These are phyloP conservation scores for Mycena polygramma DNA, from an alignment of 768 basidiomycete species.

Conservation along the genomic window DNA sequence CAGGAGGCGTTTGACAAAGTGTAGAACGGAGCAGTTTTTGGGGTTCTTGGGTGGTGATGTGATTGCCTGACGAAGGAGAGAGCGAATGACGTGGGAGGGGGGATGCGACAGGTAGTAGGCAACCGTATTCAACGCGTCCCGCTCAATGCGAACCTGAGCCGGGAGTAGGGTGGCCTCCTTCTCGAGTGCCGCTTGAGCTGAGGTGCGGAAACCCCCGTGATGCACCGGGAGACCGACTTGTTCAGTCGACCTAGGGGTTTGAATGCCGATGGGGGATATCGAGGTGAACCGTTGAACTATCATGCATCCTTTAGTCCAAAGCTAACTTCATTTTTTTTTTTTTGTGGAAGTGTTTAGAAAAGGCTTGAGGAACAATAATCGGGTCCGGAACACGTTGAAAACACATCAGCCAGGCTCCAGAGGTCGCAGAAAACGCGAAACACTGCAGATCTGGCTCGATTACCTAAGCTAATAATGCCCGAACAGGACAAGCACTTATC, in stretches of 20 bases:
- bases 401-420: no score
- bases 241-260: background rate
- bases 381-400: no score
- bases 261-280: background rate
- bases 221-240: background rate
- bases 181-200: background rate
- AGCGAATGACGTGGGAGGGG: background rate
- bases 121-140: background rate
- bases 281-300: no score
- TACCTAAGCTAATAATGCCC: no score
- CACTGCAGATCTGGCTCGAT: no score
- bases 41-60: background rate
- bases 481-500: no score
- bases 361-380: no score
- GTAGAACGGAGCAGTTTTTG: background rate
- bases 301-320: no score
- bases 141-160: constrained; percentile 1
- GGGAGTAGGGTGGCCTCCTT: constrained; percentile 1
- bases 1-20: background rate
- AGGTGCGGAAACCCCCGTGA: background rate
- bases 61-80: background rate
- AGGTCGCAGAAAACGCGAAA: no score
- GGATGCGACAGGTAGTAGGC: constrained; percentile 2
- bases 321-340: no score
- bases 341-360: no score